These are phyloP conservation scores for Purshia tridentata DNA, from an alignment of 306 rosid species.

Conservation along the genomic window DNA sequence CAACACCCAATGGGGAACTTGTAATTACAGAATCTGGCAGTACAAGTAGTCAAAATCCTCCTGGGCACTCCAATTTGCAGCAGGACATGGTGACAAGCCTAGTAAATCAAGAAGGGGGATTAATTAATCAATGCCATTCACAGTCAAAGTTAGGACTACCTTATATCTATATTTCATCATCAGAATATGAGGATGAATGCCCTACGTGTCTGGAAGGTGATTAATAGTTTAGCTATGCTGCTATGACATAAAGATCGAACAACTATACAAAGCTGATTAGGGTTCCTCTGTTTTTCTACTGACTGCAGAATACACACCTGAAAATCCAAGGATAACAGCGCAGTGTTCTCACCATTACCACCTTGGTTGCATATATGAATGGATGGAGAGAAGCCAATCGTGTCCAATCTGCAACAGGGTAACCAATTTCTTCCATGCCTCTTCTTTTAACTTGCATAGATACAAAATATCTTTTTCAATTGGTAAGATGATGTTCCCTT, in stretches of 20 bases:
- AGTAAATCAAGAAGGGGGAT: no score
- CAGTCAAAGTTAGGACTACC: no score
- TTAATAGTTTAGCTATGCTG: background rate
- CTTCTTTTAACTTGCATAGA: background rate
- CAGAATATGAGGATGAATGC: slow-evolving; percentile 28
- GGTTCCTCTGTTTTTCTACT: background rate
- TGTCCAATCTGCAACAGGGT: slow-evolving; percentile 49
- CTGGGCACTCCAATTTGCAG: background rate
- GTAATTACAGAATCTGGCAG: background rate
- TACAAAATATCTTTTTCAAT: background rate
- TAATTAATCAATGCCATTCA: no score
- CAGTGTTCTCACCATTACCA: slow-evolving; percentile 42
- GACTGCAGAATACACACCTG: slow-evolving; percentile 36
- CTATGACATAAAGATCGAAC: background rate
- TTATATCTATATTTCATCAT: background rate
- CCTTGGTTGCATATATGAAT: slow-evolving; percentile 48
- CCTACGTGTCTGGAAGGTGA: slow-evolving; percentile 39
- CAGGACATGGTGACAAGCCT: no score
- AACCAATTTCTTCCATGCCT: background rate
- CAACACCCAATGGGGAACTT: background rate
- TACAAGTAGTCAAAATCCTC: background rate
- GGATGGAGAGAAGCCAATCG: slow-evolving; percentile 35
- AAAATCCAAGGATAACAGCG: slow-evolving; percentile 39
- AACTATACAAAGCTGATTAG: background rate
- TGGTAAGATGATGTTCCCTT: no score